These are phyloP conservation scores for Phytophthora nicotianae DNA, from an alignment of 352 stramenopile genomes.

Conservation along the genomic window DNA sequence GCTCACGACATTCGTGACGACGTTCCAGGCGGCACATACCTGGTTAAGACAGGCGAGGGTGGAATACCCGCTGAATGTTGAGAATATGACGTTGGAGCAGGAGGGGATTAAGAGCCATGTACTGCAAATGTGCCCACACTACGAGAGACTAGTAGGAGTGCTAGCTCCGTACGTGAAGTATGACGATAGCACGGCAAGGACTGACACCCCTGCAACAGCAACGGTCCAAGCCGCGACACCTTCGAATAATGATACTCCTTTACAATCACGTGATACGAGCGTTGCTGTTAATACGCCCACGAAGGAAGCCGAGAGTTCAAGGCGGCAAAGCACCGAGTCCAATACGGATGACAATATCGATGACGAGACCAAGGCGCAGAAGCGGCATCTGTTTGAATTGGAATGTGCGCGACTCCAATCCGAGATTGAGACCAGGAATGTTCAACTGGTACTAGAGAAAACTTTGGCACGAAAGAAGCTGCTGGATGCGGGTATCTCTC, in stretches of 20 bases:
- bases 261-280: neutral
- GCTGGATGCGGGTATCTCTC: constrained; percentile 49
- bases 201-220: constrained; percentile 1
- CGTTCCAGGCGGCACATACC: constrained; percentile 41
- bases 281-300: neutral
- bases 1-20: constrained; percentile 36
- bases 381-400: constrained; percentile 52
- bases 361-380: constrained; percentile 40
- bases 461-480: constrained; percentile 53
- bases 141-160: constrained; percentile 39
- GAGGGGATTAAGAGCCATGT: constrained; percentile 42
- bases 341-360: constrained; percentile 6
- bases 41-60: constrained; percentile 39
- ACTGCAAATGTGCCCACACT: constrained; percentile 47
- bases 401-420: constrained; percentile 55
- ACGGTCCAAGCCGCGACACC: neutral
- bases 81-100: constrained; percentile 28
- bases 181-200: constrained; percentile 20
- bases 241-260: neutral
- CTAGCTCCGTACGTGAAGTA: constrained; percentile 37
- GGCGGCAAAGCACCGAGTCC: constrained; percentile 14
- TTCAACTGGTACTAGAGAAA: constrained; percentile 58
- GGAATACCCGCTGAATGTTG: constrained; percentile 20
- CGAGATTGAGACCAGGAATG: constrained; percentile 53
- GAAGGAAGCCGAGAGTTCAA: constrained; percentile 1